A percentile compares a stretch with the other conserved stretches of the same genome.
Conservation (phyloP, 192 early-diverging fungal genomes). For the Backusella parvicylindrica region DNA sequence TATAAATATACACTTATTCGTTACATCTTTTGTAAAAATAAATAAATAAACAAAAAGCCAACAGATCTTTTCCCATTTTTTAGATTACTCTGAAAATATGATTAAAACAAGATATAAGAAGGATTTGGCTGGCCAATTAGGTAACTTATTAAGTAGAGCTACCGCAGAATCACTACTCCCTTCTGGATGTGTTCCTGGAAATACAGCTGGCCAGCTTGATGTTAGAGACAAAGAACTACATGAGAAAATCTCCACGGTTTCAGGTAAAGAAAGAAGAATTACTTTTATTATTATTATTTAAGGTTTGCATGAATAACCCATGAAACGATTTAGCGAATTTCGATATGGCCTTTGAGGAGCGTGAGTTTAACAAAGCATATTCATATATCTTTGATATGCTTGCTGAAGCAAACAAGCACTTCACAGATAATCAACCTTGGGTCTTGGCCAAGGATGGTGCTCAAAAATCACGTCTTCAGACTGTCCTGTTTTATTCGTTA, state of each 20-base stretch:
- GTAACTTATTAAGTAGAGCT: constrained; percentile 76
- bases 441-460: constrained; percentile 52
- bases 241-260: constrained; percentile 22
- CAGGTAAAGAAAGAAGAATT: constrained; percentile 22
- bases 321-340: constrained; percentile 22
- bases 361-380: constrained; percentile 63
- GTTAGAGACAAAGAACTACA: constrained; percentile 30
- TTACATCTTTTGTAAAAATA: too few species aligned
- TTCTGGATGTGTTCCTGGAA: constrained; percentile 34
- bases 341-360: constrained; percentile 45
- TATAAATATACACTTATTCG: too few species aligned
- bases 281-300: neutral
- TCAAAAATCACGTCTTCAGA: constrained; percentile 48
- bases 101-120: constrained; percentile 71
- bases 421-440: constrained; percentile 79
- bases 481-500: constrained; percentile 67
- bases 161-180: constrained; percentile 57
- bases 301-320: neutral
- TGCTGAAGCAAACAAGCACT: constrained; percentile 70
- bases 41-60: too few species aligned
- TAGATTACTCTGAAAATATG: constrained; percentile 69
- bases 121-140: constrained; percentile 78
- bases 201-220: constrained; percentile 9
- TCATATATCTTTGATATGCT: constrained; percentile 61
- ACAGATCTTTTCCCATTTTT: neutral